Evolutionary conservation across 179 eudicot species (phyloP).

Genomic region (Camellia oleifera): DNA sequence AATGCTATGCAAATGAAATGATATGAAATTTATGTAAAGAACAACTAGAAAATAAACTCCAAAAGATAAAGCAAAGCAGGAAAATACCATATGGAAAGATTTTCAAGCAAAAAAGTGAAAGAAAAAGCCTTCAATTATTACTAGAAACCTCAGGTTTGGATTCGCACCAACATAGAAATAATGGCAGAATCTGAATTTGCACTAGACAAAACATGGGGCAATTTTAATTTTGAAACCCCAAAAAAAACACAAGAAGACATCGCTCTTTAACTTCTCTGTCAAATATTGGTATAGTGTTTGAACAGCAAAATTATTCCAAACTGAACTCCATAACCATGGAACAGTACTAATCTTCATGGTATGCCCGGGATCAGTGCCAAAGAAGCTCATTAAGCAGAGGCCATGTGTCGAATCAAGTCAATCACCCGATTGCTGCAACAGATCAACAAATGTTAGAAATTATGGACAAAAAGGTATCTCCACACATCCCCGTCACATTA

Average conservation of each 20-base stretch:
- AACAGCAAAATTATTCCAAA: slow-evolving; percentile 18
- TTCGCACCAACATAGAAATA: background rate
- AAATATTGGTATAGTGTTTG: background rate
- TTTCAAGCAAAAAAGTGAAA: background rate
- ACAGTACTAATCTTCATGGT: slow-evolving; percentile 6
- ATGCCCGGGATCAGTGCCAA: background rate
- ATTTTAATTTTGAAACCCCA: background rate
- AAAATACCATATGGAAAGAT: too few relatives aligned
- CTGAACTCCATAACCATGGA: background rate
- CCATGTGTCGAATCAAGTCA: slow-evolving; percentile 50
- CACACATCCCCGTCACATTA: too few relatives aligned
- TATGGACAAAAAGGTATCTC: too few relatives aligned
- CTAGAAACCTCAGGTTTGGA: background rate
- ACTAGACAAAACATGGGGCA: slow-evolving; percentile 2
- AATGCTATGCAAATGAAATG: too few relatives aligned
- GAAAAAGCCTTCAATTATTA: slow-evolving; percentile 2
- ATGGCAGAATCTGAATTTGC: slow-evolving; percentile 5
- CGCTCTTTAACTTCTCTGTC: background rate
- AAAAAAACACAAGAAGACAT: background rate
- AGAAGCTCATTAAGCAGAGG: slow-evolving; percentile 15
- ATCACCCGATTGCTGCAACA: slow-evolving; percentile 51
- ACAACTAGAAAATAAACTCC: too few relatives aligned
- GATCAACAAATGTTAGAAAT: background rate
- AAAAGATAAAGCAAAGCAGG: too few relatives aligned
- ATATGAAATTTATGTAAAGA: too few relatives aligned